phyloP scores from a whole-genome alignment of 75 land plant species.

The Sequoia sempervirens region DNA sequence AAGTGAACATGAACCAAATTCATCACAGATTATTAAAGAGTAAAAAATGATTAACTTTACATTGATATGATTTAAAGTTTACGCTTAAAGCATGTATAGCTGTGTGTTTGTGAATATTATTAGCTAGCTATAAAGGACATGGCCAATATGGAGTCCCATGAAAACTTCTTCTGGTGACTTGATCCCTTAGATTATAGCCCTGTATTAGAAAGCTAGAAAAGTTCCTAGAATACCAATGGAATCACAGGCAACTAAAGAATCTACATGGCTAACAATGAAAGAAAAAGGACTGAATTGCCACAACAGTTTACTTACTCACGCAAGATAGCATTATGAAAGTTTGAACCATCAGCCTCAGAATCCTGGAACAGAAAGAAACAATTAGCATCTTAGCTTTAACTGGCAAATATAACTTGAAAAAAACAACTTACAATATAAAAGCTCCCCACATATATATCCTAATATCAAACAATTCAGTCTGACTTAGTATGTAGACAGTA shows the following conservation, averaged over 20 bases:
- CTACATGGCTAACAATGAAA: background rate
- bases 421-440: background rate
- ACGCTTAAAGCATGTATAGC: no score
- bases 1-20: background rate
- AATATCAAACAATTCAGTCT: background rate
- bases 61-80: background rate
- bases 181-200: background rate
- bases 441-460: background rate
- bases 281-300: background rate
- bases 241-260: background rate
- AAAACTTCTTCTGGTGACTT: background rate
- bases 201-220: background rate
- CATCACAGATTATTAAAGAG: background rate
- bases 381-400: background rate
- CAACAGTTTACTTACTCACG: conserved; percentile 56
- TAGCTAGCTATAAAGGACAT: background rate
- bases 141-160: background rate
- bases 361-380: conserved; percentile 30
- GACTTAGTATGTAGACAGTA: background rate
- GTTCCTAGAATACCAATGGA: background rate
- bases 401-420: background rate
- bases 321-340: conserved; percentile 78
- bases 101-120: no score
- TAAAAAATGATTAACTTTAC: background rate
- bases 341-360: conserved; percentile 79